These are phyloP conservation scores for Auricularia cornea DNA, from an alignment of 768 basidiomycete species.

Conservation along the genomic window DNA sequence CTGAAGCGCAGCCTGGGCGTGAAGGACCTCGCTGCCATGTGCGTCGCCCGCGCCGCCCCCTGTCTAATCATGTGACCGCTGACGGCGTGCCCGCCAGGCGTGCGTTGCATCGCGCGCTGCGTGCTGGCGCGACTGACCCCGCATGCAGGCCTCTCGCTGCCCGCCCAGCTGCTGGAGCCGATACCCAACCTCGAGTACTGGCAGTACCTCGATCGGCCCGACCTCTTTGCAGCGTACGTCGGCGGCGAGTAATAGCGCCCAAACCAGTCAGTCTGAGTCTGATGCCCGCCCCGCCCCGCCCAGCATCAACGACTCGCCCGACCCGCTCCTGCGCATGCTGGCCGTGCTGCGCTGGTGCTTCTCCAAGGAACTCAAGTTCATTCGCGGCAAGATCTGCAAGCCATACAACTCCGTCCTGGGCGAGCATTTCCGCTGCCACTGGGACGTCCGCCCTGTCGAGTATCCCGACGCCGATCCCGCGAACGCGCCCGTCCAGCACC, in stretches of 20 bases:
- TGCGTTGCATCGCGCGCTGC: neutral
- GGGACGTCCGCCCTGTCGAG: slow-evolving; percentile 63
- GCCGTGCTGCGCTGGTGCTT: slow-evolving; percentile 81
- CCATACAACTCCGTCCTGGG: slow-evolving; percentile 85
- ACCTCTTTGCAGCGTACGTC: slow-evolving; percentile 83
- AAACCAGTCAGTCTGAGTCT: too few species aligned
- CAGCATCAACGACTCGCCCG: slow-evolving; percentile 87
- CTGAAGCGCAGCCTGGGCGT: slow-evolving; percentile 89
- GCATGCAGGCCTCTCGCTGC: slow-evolving; percentile 73
- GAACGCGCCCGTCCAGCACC: slow-evolving; percentile 38
- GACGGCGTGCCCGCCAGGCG: slow-evolving; percentile 1
- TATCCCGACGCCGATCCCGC: slow-evolving; percentile 38
- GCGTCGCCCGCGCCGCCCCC: slow-evolving; percentile 21
- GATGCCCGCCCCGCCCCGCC: too few species aligned
- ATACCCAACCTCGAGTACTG: slow-evolving; percentile 95
- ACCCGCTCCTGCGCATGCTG: slow-evolving; percentile 94
- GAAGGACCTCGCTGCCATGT: slow-evolving; percentile 94
- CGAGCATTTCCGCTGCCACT: slow-evolving; percentile 83
- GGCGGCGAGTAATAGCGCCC: neutral
- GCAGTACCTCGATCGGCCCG: slow-evolving; percentile 83
- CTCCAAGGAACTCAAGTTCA: slow-evolving; percentile 89
- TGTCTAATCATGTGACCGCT: neutral
- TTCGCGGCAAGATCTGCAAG: slow-evolving; percentile 88
- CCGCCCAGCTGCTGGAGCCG: slow-evolving; percentile 88
- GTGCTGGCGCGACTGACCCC: neutral